Base-by-base conservation (phyloP, 306 rosid genomes). In the Lathyrus sativus region DNA sequence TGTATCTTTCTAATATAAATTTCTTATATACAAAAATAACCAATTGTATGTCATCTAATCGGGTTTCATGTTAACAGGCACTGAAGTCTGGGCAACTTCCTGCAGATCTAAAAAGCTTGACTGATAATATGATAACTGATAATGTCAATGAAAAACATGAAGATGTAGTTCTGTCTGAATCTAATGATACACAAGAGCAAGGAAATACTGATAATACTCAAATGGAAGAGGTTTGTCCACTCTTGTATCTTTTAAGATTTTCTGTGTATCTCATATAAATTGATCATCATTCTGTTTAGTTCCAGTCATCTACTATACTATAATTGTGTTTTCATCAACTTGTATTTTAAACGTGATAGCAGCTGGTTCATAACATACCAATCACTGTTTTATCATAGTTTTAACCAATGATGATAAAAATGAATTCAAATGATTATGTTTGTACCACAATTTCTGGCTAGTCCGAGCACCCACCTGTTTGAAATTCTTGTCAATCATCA, bases 81-180 rank as follows among this genome's bases (percentile, higher is more conserved):
- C 70, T 92, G 68, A 86, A 88, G 75, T 89, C 88, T 1, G 98
- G 98, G 17, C 96, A 88, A 80, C 91, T 92, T 71, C 98, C 98
- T 74, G 84, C 81, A 39, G 96, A 89, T 77, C 79, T 89, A 31
- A 48, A 82, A 64, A 66, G 78, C 35, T 55, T 83, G 68, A 83
- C 77, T 67, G 95, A 83, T 38, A 80, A 79, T 67, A 46, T 78
- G 18, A 55, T 46, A 51, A 17, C 70, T 39, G 74, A 80, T 74
- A 81, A 55, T 50, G 74, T 45, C 70, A 29, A 81, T 44, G 85
- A 78, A 53, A 79, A 77, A 37, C 77, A 67, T 11, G 85, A 78
- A 43, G 76, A 62, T 13, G 68, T 46, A 66, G 73, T 67, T 60
- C 44, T 41, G 14, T 80, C 26, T 74, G 84, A 75, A 71, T 68